These are phyloP conservation scores for Cyclotella kingstonii DNA, from an alignment of 108 stramenopile genomes.

Conservation along the genomic window DNA sequence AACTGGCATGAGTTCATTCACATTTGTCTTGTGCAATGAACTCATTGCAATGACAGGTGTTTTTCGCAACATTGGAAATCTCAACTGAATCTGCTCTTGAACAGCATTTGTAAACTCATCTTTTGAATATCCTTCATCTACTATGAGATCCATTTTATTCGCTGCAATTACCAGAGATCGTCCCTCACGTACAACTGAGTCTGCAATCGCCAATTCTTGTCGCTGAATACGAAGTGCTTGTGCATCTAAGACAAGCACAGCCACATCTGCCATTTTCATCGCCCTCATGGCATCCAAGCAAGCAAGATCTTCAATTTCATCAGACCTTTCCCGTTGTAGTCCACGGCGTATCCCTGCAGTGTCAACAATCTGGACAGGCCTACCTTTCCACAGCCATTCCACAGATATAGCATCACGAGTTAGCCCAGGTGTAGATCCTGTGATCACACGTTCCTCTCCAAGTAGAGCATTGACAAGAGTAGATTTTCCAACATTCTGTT, in stretches of 20 bases:
- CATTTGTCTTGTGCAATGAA: slow-evolving; percentile 57
- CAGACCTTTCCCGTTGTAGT: slow-evolving; percentile 52
- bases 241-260: slow-evolving; percentile 86
- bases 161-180: slow-evolving; percentile 84
- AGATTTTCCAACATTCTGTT: slow-evolving; percentile 89
- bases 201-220: slow-evolving; percentile 87
- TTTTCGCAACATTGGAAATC: slow-evolving; percentile 79
- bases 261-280: slow-evolving; percentile 90
- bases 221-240: slow-evolving; percentile 69
- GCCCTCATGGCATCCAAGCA: slow-evolving; percentile 85
- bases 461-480: slow-evolving; percentile 83
- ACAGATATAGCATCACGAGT: slow-evolving; percentile 90
- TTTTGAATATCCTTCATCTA: slow-evolving; percentile 60
- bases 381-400: slow-evolving; percentile 68
- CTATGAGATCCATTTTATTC: slow-evolving; percentile 89
- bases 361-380: slow-evolving; percentile 77
- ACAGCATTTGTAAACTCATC: slow-evolving; percentile 72
- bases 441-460: slow-evolving; percentile 74
- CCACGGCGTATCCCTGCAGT: slow-evolving; percentile 86
- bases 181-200: slow-evolving; percentile 86
- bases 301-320: slow-evolving; percentile 82
- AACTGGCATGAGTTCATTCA: slow-evolving; percentile 70
- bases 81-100: slow-evolving; percentile 68
- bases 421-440: slow-evolving; percentile 80
- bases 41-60: slow-evolving; percentile 84